A percentile compares a stretch with the other conserved stretches of the same genome.
Conservation (phyloP, 73 alveolate species). For the Tetrahymena malaccensis region DNA sequence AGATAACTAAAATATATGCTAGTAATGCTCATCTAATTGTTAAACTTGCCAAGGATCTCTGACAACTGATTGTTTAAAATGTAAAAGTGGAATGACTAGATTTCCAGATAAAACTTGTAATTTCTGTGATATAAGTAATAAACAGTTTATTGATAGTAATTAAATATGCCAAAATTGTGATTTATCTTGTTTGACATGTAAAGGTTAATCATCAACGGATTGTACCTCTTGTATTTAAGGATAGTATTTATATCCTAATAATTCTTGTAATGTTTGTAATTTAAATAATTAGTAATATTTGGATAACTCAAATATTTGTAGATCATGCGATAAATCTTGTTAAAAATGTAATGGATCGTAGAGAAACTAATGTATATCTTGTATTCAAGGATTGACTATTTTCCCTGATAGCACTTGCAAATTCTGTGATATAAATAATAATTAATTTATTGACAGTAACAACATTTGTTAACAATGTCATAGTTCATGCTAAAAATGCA, state of each 20-base stretch:
- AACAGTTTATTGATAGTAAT: background rate
- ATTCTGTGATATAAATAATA: background rate
- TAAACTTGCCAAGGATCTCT: background rate
- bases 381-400: background rate
- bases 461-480: background rate
- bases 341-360: background rate
- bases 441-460: background rate
- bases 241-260: background rate
- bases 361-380: background rate
- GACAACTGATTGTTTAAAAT: background rate
- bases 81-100: background rate
- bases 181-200: background rate
- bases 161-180: background rate
- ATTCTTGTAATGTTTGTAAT: background rate
- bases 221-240: background rate
- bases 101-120: background rate
- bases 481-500: background rate
- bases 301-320: background rate
- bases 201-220: background rate
- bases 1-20: background rate
- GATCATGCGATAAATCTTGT: background rate
- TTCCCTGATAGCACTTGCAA: background rate
- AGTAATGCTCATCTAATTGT: background rate
- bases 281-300: background rate
- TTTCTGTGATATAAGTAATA: background rate